These are phyloP conservation scores for Verticillium tricorpus DNA, from an alignment of 2,329 filamentous ascomycete genomes.

Conservation along the genomic window DNA sequence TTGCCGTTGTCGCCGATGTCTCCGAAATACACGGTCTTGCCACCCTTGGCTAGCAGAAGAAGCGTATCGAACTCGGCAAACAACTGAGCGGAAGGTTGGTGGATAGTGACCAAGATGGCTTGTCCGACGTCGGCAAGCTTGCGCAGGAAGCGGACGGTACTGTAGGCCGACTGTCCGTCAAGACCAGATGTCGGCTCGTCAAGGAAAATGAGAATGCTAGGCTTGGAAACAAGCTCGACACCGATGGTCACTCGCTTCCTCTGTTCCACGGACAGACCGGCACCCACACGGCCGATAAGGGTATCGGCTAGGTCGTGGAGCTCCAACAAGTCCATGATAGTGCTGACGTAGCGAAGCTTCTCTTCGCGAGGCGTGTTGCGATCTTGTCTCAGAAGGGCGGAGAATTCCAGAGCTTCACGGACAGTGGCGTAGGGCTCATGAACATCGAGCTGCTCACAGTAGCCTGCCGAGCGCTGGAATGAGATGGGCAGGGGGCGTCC, in stretches of 20 bases:
- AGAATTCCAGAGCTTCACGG: conserved; percentile 71
- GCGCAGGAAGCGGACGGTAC: conserved; percentile 60
- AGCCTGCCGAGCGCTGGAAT: conserved; percentile 76
- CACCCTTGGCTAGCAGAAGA: conserved; percentile 59
- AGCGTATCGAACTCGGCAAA: conserved; percentile 65
- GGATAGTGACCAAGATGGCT: conserved; percentile 65
- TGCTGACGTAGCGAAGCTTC: conserved; percentile 72
- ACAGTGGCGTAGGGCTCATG: conserved; percentile 71
- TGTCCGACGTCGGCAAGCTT: conserved; percentile 64
- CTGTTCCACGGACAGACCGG: conserved; percentile 47
- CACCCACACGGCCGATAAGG: conserved; percentile 45
- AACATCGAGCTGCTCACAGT: conserved; percentile 77
- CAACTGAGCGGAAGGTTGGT: conserved; percentile 63
- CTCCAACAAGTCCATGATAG: conserved; percentile 64
- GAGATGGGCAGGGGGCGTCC: conserved; percentile 62
- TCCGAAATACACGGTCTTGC: conserved; percentile 64
- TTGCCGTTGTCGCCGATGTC: conserved; percentile 54
- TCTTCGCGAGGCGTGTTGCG: conserved; percentile 58
- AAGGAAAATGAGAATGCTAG: conserved; percentile 54
- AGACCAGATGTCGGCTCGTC: conserved; percentile 62
- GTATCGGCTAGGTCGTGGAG: conserved; percentile 44
- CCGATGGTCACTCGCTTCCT: conserved; percentile 55
- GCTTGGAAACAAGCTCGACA: conserved; percentile 58
- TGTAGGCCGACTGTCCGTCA: conserved; percentile 64
- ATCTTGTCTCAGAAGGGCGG: conserved; percentile 68